Percentiles rank a stretch among this genome's conserved stretches.
phyloP scores from a whole-genome alignment of 1,284 basidiomycete genomes.

The Cutaneotrichosporon arboriforme region DNA sequence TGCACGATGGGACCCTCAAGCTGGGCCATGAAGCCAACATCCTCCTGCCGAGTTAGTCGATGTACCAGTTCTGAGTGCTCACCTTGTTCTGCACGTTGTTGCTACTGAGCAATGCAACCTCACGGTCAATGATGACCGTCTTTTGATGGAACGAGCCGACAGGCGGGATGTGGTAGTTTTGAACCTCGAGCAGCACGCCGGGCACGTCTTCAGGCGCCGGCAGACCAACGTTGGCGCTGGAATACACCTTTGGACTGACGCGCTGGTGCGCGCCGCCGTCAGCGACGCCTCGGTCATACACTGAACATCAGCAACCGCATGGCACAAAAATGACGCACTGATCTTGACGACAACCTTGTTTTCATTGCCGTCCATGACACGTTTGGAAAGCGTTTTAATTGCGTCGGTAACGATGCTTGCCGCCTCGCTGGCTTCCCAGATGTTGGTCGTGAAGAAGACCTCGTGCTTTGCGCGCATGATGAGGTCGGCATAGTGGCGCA shows the following conservation, averaged over 20 bases:
- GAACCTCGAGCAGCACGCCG: conserved; percentile 18
- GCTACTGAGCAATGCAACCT: conserved; percentile 53
- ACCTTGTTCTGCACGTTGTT: conserved; percentile 60
- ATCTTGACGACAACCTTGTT: conserved; percentile 34
- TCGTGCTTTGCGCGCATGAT: conserved; percentile 30
- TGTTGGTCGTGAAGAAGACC: conserved; percentile 38
- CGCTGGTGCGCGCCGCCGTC: conserved; percentile 19
- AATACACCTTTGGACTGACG: conserved; percentile 8
- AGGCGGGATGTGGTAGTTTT: conserved; percentile 36
- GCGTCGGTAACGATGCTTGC: conserved; percentile 28
- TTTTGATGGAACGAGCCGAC: conserved; percentile 61
- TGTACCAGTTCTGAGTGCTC: not conserved
- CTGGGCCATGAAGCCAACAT: conserved; percentile 62
- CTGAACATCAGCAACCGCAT: not conserved
- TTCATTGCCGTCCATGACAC: conserved; percentile 24
- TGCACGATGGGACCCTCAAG: conserved; percentile 65
- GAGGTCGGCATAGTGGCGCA: conserved; percentile 31
- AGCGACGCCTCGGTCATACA: conserved; percentile 30
- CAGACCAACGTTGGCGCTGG: conserved; percentile 7
- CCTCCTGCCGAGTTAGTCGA: conserved; percentile 58
- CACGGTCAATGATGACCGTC: conserved; percentile 64
- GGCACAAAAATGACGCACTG: conserved; percentile 16
- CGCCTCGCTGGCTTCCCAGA: conserved; percentile 31
- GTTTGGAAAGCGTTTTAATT: conserved; percentile 26
- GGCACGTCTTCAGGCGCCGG: conserved; percentile 17